Percentiles rank a stretch among this genome's conserved stretches.
phyloP scores from a whole-genome alignment of 164 flowering plant genomes.

The Hamamelis virginiana region DNA sequence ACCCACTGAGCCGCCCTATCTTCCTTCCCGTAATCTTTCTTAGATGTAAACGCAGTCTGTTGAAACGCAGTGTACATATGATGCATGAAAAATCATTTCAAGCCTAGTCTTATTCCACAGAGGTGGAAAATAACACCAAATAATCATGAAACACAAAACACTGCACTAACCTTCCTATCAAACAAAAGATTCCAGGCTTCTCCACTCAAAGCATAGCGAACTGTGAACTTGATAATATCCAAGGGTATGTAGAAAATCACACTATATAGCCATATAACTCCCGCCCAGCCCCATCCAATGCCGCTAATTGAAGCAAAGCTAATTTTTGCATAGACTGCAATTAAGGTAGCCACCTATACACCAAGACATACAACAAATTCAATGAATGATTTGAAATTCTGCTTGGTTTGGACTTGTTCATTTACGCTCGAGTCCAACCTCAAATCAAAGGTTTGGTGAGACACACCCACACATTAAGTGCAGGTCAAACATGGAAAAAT shows the following conservation, averaged over 20 bases:
- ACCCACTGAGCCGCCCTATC: slow-evolving; percentile 78
- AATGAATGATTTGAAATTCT: background rate
- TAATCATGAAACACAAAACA: background rate
- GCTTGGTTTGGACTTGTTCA: background rate
- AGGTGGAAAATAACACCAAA: background rate
- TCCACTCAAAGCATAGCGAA: slow-evolving; percentile 77
- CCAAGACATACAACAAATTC: slow-evolving; percentile 2
- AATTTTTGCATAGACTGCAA: slow-evolving; percentile 73
- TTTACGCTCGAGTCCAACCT: background rate
- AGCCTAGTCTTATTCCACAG: background rate
- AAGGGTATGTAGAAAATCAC: slow-evolving; percentile 69
- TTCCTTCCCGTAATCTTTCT: slow-evolving; percentile 80
- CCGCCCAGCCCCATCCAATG: slow-evolving; percentile 93
- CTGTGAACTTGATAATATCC: slow-evolving; percentile 68
- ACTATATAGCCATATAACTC: slow-evolving; percentile 78
- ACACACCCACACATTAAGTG: background rate
- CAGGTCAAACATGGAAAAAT: background rate
- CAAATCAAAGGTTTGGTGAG: background rate
- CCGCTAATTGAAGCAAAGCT: slow-evolving; percentile 71
- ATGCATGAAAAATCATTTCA: slow-evolving; percentile 1
- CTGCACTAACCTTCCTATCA: slow-evolving; percentile 64
- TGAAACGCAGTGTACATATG: slow-evolving; percentile 1
- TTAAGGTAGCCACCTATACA: slow-evolving; percentile 68
- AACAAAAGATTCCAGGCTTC: slow-evolving; percentile 83
- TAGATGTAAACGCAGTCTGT: slow-evolving; percentile 79